phyloP scores from a whole-genome alignment of 2,329 filamentous ascomycete genomes.

The Diplodia corticola region DNA sequence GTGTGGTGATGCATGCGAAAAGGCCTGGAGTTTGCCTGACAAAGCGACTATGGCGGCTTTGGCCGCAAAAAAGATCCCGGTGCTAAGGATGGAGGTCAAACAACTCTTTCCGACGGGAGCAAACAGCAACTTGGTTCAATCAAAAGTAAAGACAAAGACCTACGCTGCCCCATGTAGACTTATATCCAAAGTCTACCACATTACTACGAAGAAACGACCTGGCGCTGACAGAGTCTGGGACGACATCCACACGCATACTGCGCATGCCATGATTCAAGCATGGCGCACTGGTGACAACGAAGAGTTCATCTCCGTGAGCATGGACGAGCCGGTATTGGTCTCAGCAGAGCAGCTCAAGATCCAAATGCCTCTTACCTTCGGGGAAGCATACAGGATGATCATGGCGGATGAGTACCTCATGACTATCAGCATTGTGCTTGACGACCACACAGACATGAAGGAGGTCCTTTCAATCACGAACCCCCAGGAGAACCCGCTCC shows the following conservation, averaged over 20 bases:
- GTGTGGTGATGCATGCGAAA: not conserved
- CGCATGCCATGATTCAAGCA: slow-evolving; percentile 10
- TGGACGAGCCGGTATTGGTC: slow-evolving; percentile 28
- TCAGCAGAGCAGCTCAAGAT: slow-evolving; percentile 25
- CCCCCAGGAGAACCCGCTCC: not conserved
- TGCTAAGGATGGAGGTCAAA: slow-evolving; percentile 27
- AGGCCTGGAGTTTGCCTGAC: slow-evolving; percentile 32
- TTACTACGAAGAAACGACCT: slow-evolving; percentile 26
- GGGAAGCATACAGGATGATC: not conserved
- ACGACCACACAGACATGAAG: slow-evolving; percentile 32
- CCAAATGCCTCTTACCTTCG: not conserved
- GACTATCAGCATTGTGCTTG: slow-evolving; percentile 28
- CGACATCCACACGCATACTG: slow-evolving; percentile 32
- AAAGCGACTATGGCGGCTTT: slow-evolving; percentile 32
- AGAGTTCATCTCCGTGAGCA: not conserved
- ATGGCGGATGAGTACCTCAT: slow-evolving; percentile 18
- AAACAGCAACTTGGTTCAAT: not conserved
- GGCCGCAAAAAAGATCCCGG: slow-evolving; percentile 11
- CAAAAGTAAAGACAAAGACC: not conserved
- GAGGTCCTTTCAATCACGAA: slow-evolving; percentile 33
- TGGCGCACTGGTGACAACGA: not conserved
- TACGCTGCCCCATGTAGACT: not conserved
- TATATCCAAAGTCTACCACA: slow-evolving; percentile 27
- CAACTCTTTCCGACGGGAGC: not conserved
- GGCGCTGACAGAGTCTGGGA: slow-evolving; percentile 19